phyloP scores from a whole-genome alignment of 495 filamentous ascomycete genomes.

The Gamarada debralockiae region DNA sequence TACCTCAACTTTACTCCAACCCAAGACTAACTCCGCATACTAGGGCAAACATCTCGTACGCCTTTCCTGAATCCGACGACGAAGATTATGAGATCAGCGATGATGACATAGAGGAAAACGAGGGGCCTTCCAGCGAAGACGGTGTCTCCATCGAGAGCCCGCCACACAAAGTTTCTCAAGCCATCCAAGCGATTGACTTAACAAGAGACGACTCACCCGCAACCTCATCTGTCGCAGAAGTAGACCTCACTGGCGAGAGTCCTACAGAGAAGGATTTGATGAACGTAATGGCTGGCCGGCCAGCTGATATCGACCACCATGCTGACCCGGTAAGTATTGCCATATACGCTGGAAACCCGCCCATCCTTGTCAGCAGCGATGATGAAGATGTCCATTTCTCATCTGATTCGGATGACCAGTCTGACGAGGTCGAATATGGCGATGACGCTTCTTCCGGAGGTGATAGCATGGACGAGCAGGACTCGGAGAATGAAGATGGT shows the following conservation, averaged over 20 bases:
- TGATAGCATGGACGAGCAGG: background rate
- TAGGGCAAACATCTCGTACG: slow-evolving; percentile 10
- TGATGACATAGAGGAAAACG: slow-evolving; percentile 17
- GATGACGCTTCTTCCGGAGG: background rate
- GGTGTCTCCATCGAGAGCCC: slow-evolving; percentile 12
- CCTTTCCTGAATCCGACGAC: slow-evolving; percentile 45
- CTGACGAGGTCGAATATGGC: slow-evolving; percentile 3
- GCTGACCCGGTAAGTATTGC: background rate
- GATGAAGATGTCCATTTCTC: slow-evolving; percentile 33
- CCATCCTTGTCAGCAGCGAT: slow-evolving; percentile 16
- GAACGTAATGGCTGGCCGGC: slow-evolving; percentile 5
- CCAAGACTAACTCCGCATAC: too few relatives aligned
- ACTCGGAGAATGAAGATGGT: background rate
- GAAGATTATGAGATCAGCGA: slow-evolving; percentile 41
- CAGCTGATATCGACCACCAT: slow-evolving; percentile 10
- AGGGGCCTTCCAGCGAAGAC: slow-evolving; percentile 14
- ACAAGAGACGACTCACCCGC: slow-evolving; percentile 21
- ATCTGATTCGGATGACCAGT: slow-evolving; percentile 10
- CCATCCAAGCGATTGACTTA: slow-evolving; percentile 22
- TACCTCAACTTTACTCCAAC: too few relatives aligned
- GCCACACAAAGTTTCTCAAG: slow-evolving; percentile 24
- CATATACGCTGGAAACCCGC: slow-evolving; percentile 7
- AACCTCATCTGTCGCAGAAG: background rate
- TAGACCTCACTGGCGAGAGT: slow-evolving; percentile 9
- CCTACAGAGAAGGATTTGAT: slow-evolving; percentile 7